Evolutionary conservation across 768 basidiomycete species (phyloP), one percentile per base, ranked within the genome.

Genomic region (Clitopilus hobsonii): DNA sequence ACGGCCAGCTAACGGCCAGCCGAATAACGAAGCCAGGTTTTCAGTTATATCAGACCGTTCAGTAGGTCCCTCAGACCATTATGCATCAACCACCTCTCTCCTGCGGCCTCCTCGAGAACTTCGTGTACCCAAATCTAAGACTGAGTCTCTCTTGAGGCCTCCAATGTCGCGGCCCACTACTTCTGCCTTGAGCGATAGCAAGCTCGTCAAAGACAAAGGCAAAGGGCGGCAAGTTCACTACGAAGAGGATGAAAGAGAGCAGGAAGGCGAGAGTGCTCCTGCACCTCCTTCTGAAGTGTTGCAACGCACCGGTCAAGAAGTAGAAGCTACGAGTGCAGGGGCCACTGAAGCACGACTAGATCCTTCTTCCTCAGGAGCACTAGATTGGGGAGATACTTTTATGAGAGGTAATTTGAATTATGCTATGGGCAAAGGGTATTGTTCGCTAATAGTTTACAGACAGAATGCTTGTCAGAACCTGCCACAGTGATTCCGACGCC

Each of bases 401-500:
- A 77, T 94, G 72, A 75, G 88, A 79, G 94, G 93, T 93, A 60
- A 14, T 11, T 36, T 36, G 13, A 36, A 36, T 11, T 36, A 14
- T 36, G 13, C 7, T 14, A 7, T 27, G n/a, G 27, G 2, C n/a
- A 16, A 27, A 10, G 25, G 38, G 8, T 20, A 6, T 18, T 26
- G 20, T 28, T 55, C 20, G 51, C 38, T 25, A 10, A 36, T 4
- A 3, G 18, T 14, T 16, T 36, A 27, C 52, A 96, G 95, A 96
- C 70, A 81, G 95, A 57, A 95, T 97, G 93, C 78, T 95, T 5
- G 86, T 97, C 25, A 77, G 87, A 54, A 79, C 89, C 1, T 83
- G 80, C 41, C 84, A 88, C 67, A 84, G 83, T 11, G 79, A 79
- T 55, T 72, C 72, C 1, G 82, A 83, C 56, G 67, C 69, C 18